These are phyloP conservation scores for Raffaelea deltoideospora DNA, from an alignment of 2,329 filamentous ascomycete species.

Conservation along the genomic window DNA sequence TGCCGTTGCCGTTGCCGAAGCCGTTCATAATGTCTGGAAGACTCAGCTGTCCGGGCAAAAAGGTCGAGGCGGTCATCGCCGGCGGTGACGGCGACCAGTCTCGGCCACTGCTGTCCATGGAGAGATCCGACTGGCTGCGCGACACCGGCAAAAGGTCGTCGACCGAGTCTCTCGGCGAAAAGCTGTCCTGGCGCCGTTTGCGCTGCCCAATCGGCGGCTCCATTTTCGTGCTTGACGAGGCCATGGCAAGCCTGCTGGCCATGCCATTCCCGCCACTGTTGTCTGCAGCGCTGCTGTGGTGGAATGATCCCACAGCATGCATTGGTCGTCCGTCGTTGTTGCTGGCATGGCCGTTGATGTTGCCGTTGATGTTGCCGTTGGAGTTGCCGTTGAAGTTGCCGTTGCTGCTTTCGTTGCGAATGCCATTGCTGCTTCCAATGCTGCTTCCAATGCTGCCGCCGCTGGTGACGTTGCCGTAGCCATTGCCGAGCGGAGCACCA, in stretches of 20 bases:
- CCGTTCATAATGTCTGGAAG: background rate
- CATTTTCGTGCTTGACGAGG: background rate
- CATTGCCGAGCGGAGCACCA: conserved; percentile 13
- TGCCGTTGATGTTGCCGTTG: too few species aligned
- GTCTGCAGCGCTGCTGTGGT: too few species aligned
- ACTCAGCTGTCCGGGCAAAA: too few species aligned
- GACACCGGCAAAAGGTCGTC: conserved; percentile 40
- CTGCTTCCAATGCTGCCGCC: background rate
- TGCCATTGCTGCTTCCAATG: background rate
- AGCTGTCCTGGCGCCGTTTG: conserved; percentile 34
- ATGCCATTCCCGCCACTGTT: background rate
- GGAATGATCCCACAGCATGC: too few species aligned
- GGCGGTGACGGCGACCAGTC: conserved; percentile 20
- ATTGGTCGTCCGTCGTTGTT: too few species aligned
- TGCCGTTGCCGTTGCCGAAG: background rate
- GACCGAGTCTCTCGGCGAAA: conserved; percentile 41
- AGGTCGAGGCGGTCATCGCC: too few species aligned
- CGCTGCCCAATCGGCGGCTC: conserved; percentile 3
- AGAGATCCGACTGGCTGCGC: conserved; percentile 45
- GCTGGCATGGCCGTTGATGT: background rate
- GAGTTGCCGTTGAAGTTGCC: conserved; percentile 7
- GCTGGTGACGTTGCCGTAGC: conserved; percentile 10
- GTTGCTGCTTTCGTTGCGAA: conserved; percentile 10
- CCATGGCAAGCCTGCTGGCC: too few species aligned
- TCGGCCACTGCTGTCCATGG: conserved; percentile 34